phyloP scores from a whole-genome alignment of 345 rosid species.

The Boechera stricta region DNA sequence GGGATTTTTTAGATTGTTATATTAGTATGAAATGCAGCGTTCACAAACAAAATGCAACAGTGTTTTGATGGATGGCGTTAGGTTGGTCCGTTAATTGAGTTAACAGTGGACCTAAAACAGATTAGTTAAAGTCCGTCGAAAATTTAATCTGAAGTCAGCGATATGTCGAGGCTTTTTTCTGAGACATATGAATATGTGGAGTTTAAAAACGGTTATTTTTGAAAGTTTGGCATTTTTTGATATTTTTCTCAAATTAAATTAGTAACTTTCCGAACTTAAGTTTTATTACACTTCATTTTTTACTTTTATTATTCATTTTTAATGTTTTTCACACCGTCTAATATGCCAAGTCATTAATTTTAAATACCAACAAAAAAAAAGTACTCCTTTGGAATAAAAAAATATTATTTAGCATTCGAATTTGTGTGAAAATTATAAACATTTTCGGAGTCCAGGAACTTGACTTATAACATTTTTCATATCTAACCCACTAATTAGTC shows the following conservation, averaged over 20 bases:
- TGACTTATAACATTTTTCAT: neutral
- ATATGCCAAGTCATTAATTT: constrained; percentile 11
- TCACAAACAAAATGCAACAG: no score
- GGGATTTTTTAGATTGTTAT: no score
- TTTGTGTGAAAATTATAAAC: neutral
- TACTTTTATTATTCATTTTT: neutral
- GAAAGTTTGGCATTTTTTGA: no score
- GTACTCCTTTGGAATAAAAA: neutral
- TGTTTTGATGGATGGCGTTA: no score
- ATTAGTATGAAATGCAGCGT: no score
- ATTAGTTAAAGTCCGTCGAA: no score
- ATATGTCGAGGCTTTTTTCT: no score
- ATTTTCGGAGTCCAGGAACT: neutral
- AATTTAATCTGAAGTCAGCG: no score
- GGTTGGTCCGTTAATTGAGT: no score
- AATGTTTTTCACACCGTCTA: constrained; percentile 17
- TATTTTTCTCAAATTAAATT: neutral
- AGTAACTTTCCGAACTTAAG: constrained; percentile 11
- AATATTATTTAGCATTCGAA: neutral
- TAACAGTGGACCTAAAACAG: no score
- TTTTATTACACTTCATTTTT: neutral
- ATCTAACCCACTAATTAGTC: neutral
- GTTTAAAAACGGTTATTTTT: no score
- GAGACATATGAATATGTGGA: no score
- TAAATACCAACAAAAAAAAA: neutral